phyloP scores from a whole-genome alignment of 257 asterid species.

The Solanum sitiens region DNA sequence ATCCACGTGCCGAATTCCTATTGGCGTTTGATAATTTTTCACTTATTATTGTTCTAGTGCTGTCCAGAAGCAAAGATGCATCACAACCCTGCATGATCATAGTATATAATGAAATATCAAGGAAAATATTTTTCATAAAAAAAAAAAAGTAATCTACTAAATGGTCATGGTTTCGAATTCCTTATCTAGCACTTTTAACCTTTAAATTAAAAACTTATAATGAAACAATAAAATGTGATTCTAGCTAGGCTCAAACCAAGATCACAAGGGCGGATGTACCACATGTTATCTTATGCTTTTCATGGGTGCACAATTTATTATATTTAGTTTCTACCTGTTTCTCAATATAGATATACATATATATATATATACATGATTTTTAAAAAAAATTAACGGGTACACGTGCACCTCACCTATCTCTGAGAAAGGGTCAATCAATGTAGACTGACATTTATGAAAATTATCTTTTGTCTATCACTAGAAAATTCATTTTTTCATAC shows the following conservation, averaged over 20 bases:
- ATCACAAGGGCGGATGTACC: too few species aligned
- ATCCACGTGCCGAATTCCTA: constrained; percentile 39
- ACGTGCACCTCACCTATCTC: too few species aligned
- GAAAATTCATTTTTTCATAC: not conserved
- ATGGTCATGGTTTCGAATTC: not conserved
- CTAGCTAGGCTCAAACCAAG: not conserved
- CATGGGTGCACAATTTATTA: too few species aligned
- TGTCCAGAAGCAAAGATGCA: constrained; percentile 43
- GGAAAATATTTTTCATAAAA: not conserved
- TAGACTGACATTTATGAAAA: not conserved
- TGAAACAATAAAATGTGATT: not conserved
- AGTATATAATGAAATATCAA: not conserved
- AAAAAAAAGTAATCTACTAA: not conserved
- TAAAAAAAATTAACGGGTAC: too few species aligned
- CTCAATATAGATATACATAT: too few species aligned
- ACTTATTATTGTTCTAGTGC: constrained; percentile 8
- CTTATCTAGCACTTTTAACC: not conserved
- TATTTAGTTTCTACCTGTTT: too few species aligned
- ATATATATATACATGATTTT: too few species aligned
- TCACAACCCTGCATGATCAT: constrained; percentile 41
- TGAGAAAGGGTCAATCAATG: not conserved
- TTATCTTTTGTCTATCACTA: not conserved
- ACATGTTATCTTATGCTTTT: too few species aligned
- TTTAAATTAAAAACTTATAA: too few species aligned
- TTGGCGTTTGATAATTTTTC: constrained; percentile 41